These are phyloP conservation scores for Metarhizium brunneum DNA, from an alignment of 2,329 filamentous ascomycete species.

Conservation along the genomic window DNA sequence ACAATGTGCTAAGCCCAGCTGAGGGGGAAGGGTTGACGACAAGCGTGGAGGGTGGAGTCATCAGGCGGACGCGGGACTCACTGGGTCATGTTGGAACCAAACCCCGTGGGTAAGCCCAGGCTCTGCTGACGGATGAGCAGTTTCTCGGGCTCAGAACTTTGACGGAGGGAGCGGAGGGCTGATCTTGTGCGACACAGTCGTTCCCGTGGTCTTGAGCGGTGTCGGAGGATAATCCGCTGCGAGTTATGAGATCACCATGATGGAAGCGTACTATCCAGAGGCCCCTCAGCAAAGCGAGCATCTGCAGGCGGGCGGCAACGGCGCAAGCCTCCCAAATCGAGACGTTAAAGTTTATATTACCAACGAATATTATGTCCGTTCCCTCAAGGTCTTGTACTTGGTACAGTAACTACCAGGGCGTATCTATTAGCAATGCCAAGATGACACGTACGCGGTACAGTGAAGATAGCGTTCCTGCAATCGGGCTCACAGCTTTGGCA, in stretches of 20 bases:
- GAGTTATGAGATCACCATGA: background rate
- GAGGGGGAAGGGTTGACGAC: background rate
- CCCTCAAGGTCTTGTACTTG: too few relatives aligned
- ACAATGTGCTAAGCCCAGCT: slow-evolving; percentile 4
- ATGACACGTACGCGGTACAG: background rate
- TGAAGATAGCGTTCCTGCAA: background rate
- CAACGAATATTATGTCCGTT: too few relatives aligned
- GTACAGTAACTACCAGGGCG: too few relatives aligned
- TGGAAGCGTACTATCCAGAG: background rate
- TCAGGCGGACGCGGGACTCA: background rate
- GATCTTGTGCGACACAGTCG: background rate
- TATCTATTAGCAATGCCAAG: background rate
- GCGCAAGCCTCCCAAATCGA: slow-evolving; percentile 1
- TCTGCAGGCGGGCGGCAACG: slow-evolving; percentile 4
- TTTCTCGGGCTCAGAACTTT: background rate
- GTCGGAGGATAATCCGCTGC: background rate
- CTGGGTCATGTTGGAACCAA: background rate
- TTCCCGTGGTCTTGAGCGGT: background rate
- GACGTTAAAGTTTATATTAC: too few relatives aligned
- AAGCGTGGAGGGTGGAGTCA: background rate
- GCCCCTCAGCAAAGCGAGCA: background rate
- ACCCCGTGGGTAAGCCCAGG: background rate
- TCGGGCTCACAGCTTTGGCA: background rate
- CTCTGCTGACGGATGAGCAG: background rate
- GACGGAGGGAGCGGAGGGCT: background rate